These are phyloP conservation scores for Fraxinus sp. DNA, from an alignment of 305 asterid genomes.

Conservation along the genomic window DNA sequence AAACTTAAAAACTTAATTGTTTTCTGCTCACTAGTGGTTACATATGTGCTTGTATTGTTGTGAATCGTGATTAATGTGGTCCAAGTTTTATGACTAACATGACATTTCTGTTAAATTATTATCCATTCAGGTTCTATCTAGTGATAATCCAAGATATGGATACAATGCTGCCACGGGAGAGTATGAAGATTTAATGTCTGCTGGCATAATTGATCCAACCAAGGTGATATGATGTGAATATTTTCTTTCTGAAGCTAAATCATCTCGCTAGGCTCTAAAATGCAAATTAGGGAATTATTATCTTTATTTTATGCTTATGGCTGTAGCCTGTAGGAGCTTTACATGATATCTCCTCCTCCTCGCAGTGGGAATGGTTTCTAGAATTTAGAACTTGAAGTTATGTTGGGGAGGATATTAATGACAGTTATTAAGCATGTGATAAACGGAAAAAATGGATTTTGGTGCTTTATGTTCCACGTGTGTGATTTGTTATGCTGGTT, in stretches of 20 bases:
- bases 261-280: background rate
- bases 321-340: background rate
- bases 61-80: background rate
- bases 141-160: slow-evolving; percentile 70
- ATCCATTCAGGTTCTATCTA: slow-evolving; percentile 60
- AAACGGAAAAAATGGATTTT: background rate
- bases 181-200: slow-evolving; percentile 88
- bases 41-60: background rate
- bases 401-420: background rate
- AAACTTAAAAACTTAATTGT: background rate
- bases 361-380: background rate
- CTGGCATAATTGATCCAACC: slow-evolving; percentile 92
- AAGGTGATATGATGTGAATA: slow-evolving; percentile 44
- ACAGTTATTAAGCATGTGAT: background rate
- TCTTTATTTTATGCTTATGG: background rate
- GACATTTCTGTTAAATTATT: background rate
- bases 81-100: background rate
- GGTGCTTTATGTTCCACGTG: background rate
- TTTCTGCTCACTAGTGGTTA: background rate
- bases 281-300: background rate
- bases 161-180: slow-evolving; percentile 93
- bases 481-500: background rate
- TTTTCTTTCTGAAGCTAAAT: background rate
- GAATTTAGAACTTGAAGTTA: background rate
- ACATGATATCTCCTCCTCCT: too few relatives aligned